A percentile compares a stretch with the other conserved stretches of the same genome.
phyloP scores from a whole-genome alignment of 2,329 filamentous ascomycete genomes.

The Fusarium sarcochroum region DNA sequence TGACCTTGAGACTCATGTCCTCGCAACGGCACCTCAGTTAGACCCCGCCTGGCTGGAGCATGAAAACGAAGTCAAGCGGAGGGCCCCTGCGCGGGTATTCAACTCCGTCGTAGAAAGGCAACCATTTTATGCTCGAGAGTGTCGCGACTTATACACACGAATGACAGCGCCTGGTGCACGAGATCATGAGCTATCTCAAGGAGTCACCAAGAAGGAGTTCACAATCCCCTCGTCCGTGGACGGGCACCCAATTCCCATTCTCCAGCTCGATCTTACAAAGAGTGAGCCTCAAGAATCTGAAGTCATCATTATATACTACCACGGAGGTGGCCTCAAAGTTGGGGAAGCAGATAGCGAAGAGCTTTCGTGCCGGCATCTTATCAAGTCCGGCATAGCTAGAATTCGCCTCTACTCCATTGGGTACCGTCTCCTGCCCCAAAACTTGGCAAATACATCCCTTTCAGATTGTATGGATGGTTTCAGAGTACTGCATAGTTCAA shows the following conservation, averaged over 20 bases:
- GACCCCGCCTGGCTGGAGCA: slow-evolving; percentile 58
- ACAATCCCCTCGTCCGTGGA: slow-evolving; percentile 54
- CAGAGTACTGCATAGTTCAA: slow-evolving; percentile 20
- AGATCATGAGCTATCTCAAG: slow-evolving; percentile 55
- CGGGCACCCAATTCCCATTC: slow-evolving; percentile 54
- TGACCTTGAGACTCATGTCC: slow-evolving; percentile 44
- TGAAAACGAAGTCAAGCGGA: slow-evolving; percentile 50
- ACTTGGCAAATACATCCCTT: slow-evolving; percentile 57
- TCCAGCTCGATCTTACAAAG: slow-evolving; percentile 50
- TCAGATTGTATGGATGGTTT: slow-evolving; percentile 60
- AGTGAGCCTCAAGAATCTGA: slow-evolving; percentile 30
- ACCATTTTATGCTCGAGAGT: slow-evolving; percentile 57
- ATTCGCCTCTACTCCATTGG: slow-evolving; percentile 60
- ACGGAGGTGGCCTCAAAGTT: slow-evolving; percentile 63
- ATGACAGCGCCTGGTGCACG: slow-evolving; percentile 55
- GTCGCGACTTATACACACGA: slow-evolving; percentile 54
- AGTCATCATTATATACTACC: slow-evolving; percentile 60
- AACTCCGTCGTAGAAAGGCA: slow-evolving; percentile 53
- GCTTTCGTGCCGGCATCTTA: slow-evolving; percentile 60
- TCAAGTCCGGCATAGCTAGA: slow-evolving; percentile 48
- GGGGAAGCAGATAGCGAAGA: slow-evolving; percentile 66
- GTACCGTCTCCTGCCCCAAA: slow-evolving; percentile 61
- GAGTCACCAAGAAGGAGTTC: slow-evolving; percentile 49
- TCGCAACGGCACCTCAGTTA: slow-evolving; percentile 55
- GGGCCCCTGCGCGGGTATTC: slow-evolving; percentile 40